Evolutionary conservation across 768 basidiomycete genomes (phyloP), one percentile per base, ranked within the genome.

Genomic region (Russula sp.): DNA sequence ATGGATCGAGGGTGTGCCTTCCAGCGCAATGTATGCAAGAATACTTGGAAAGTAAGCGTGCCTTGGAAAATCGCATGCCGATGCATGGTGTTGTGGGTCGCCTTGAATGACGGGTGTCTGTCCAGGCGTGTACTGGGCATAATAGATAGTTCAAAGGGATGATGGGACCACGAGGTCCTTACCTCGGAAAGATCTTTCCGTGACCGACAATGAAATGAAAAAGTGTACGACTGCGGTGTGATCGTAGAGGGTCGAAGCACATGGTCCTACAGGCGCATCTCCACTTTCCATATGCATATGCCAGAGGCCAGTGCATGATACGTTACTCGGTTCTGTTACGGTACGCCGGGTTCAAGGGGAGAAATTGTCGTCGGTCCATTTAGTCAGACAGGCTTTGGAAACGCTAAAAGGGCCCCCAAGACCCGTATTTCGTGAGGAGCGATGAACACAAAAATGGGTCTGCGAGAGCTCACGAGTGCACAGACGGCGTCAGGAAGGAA

Each of bases 11-110:
- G n/a, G 16, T 18, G 34, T 53, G 22, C 34, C 50, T 64, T 87
- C 86, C 9, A 88, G 68, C 66, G 51, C 89, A 89, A 53, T 27
- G 34, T 34, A 48, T 35, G 34, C 44, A 39, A 47, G 31, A 16
- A 14, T 55, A 40, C 31, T 32, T 35, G 35, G 53, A 14, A 48
- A 39, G 40, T n/a, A 22, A 52, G 34, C 34, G 13, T 49, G 31
- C 34, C 14, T 7, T 34, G 14, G 44, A 27, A 56, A 88, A 71
- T 45, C 84, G 73, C 27, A 18, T n/a, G n/a, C 20, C 16, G 32
- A 6, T 27, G 20, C 9, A 86, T 83, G 0, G 82, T 81, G 71
- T 87, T 88, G 71, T 86, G 86, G 0, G 89, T 91, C 13, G 74
- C 72, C 69, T 80, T 83, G 76, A 90, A 87, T 6, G 79, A 77